Conservation (phyloP, 2,329 filamentous ascomycete species). For the Alternaria rosae region DNA sequence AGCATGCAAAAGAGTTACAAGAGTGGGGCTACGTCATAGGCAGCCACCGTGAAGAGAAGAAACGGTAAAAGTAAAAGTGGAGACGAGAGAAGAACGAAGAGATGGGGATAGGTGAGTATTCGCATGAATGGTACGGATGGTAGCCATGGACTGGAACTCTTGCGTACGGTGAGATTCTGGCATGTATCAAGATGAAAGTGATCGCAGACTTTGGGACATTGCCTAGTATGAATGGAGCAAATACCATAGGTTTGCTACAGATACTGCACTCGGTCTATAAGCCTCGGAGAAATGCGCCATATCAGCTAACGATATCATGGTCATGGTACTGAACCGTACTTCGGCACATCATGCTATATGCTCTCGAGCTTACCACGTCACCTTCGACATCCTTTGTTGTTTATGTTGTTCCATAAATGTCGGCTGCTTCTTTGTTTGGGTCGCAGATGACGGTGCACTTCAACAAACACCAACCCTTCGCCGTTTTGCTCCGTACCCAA, state of each 20-base stretch:
- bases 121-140: not conserved
- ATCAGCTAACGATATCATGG: rapidly evolving
- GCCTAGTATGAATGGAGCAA: not conserved
- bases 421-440: rapidly evolving
- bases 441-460: not conserved
- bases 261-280: not conserved
- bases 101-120: not conserved
- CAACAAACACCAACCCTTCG: no score
- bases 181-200: not conserved
- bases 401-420: no score
- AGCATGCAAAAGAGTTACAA: not conserved
- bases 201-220: not conserved
- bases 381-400: not conserved
- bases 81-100: not conserved
- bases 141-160: not conserved
- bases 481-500: not conserved
- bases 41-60: not conserved
- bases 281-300: not conserved
- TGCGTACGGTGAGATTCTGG: not conserved
- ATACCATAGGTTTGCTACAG: not conserved
- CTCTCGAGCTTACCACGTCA: not conserved
- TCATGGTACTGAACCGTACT: not conserved
- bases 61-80: not conserved
- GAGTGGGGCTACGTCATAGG: not conserved
- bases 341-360: not conserved